Percentiles rank a stretch among this genome's conserved stretches.
Conservation (phyloP, 2,329 filamentous ascomycete genomes). For the Clonostachys solani region DNA sequence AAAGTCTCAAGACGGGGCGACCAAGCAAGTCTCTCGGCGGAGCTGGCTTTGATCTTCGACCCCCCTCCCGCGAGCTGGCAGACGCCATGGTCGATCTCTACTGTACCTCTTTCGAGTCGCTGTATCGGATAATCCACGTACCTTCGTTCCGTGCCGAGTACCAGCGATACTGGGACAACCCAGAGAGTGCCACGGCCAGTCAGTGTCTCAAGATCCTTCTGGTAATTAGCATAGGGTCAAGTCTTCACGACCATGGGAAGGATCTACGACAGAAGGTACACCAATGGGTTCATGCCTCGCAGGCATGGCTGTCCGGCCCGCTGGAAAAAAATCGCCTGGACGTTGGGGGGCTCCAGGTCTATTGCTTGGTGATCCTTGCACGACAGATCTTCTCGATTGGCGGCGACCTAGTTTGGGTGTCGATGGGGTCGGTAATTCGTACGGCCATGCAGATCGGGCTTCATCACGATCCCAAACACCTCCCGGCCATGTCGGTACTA, state of each 20-base stretch:
- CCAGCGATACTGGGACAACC: conserved; percentile 34
- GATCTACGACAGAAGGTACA: conserved; percentile 17
- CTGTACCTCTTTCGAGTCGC: conserved; percentile 42
- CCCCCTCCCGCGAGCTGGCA: conserved; percentile 20
- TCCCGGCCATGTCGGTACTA: conserved; percentile 24
- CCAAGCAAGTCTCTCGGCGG: conserved; percentile 20
- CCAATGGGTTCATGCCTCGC: conserved; percentile 33
- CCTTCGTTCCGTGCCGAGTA: conserved; percentile 49
- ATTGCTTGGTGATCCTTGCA: conserved; percentile 30
- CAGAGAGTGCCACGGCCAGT: conserved; percentile 11
- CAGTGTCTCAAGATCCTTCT: conserved; percentile 29
- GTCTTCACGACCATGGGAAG: conserved; percentile 17
- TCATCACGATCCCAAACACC: conserved; percentile 33
- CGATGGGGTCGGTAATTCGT: conserved; percentile 31
- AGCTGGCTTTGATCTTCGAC: conserved; percentile 10
- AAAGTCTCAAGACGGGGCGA: conserved; percentile 20
- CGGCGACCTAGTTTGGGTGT: conserved; percentile 34
- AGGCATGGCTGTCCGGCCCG: conserved; percentile 33
- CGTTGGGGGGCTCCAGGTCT: conserved; percentile 28
- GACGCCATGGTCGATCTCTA: conserved; percentile 40
- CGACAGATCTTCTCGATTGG: conserved; percentile 35
- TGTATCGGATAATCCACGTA: conserved; percentile 46
- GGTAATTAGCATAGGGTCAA: conserved; percentile 32
- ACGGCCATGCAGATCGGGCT: conserved; percentile 39
- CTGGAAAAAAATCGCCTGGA: conserved; percentile 23